These are phyloP conservation scores for Solanum rostratum DNA, from an alignment of 257 asterid species.

Conservation along the genomic window DNA sequence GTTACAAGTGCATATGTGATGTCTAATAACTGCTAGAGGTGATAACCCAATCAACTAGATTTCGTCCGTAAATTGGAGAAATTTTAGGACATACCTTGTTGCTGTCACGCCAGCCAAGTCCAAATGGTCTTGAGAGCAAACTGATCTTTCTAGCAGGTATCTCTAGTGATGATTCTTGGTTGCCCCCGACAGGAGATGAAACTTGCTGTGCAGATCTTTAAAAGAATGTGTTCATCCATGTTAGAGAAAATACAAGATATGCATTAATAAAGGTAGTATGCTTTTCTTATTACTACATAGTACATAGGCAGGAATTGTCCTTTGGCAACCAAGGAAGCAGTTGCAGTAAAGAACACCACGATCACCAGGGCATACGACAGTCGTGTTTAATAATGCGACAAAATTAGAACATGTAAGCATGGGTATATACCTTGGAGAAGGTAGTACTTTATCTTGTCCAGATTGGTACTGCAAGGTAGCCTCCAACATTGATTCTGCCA, in stretches of 20 bases:
- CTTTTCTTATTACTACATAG: neutral
- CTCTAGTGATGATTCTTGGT: constrained; percentile 51
- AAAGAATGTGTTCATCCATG: neutral
- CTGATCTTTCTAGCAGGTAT: constrained; percentile 56
- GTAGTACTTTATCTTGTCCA: constrained; percentile 61
- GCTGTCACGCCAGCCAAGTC: constrained; percentile 62
- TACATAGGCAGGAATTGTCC: neutral
- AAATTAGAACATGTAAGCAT: neutral
- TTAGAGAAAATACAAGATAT: neutral
- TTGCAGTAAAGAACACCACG: neutral
- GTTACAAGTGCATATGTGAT: neutral
- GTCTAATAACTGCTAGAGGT: neutral
- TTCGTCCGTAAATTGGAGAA: neutral
- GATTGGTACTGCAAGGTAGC: constrained; percentile 98
- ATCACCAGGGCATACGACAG: neutral
- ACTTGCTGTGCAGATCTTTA: constrained; percentile 59
- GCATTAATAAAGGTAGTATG: neutral
- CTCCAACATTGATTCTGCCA: constrained; percentile 99
- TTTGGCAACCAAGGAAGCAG: neutral
- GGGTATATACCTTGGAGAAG: constrained; percentile 65
- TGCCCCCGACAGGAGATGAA: constrained; percentile 20
- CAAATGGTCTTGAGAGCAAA: constrained; percentile 49
- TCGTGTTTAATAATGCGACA: neutral
- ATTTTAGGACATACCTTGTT: constrained; percentile 51
- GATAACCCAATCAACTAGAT: neutral